Evolutionary conservation across 345 rosid genomes (phyloP).

Genomic region (Eucalyptus leucophloia): DNA sequence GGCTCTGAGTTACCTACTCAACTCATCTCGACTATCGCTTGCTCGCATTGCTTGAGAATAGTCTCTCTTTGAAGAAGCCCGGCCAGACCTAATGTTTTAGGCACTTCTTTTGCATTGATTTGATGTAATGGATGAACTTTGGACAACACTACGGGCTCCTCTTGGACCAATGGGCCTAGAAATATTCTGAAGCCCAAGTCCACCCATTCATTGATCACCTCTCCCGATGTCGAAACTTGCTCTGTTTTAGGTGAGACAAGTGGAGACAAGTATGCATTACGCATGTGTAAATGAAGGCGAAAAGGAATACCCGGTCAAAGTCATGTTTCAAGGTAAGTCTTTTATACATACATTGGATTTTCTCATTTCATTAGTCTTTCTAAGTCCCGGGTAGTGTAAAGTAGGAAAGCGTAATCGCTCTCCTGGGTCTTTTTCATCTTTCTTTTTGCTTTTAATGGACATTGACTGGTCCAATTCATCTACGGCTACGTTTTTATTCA

Average conservation of each 20-base stretch:
- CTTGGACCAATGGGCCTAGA: not conserved
- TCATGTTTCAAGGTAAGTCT: not conserved
- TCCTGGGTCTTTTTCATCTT: not conserved
- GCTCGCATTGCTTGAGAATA: not conserved
- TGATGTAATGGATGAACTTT: not conserved
- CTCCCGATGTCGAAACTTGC: not conserved
- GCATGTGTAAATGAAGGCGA: not conserved
- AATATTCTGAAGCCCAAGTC: not conserved
- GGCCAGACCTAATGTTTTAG: not conserved
- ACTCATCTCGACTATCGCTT: not conserved
- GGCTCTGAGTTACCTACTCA: not conserved
- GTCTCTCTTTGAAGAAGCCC: not conserved
- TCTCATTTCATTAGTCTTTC: not conserved
- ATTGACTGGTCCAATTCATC: not conserved
- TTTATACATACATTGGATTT: not conserved
- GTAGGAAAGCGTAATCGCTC: not conserved
- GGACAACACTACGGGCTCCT: not conserved
- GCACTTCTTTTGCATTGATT: not conserved
- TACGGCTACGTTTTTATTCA: not conserved
- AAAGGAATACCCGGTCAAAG: not conserved
- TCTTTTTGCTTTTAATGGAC: not conserved
- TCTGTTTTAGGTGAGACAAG: not conserved
- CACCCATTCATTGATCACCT: not conserved
- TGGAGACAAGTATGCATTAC: not conserved
- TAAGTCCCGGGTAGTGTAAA: not conserved